These are phyloP conservation scores for Xylaria sp. DNA, from an alignment of 2,329 filamentous ascomycete species.

Conservation along the genomic window DNA sequence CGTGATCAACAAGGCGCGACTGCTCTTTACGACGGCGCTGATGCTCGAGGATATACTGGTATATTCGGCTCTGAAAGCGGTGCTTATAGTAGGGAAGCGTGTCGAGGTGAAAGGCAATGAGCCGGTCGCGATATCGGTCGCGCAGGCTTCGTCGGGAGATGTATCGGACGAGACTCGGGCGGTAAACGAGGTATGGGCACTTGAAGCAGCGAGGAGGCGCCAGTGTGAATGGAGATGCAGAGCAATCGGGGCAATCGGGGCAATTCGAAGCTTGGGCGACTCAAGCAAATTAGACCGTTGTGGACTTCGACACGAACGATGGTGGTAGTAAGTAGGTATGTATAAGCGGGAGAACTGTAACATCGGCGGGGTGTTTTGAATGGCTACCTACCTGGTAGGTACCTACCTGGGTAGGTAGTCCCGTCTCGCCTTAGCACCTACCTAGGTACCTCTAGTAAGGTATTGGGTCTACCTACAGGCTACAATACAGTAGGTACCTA, in stretches of 20 bases:
- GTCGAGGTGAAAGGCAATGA: constrained; percentile 75
- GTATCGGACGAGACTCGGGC: constrained; percentile 63
- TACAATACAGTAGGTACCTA: too few relatives aligned
- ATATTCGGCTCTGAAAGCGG: constrained; percentile 76
- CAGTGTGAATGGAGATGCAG: constrained; percentile 43
- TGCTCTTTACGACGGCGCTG: constrained; percentile 61
- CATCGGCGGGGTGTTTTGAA: background rate
- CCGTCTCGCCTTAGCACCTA: too few relatives aligned
- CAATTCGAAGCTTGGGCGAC: background rate
- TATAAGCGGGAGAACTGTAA: background rate
- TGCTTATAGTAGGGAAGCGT: constrained; percentile 74
- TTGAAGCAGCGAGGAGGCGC: constrained; percentile 52
- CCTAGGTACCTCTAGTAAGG: too few relatives aligned
- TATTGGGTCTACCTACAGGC: too few relatives aligned
- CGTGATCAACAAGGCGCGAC: constrained; percentile 53
- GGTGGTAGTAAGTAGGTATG: too few relatives aligned
- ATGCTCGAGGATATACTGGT: constrained; percentile 71
- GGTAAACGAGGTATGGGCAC: constrained; percentile 48
- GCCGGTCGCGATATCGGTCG: constrained; percentile 66
- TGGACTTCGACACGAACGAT: too few relatives aligned
- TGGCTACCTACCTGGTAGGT: too few relatives aligned
- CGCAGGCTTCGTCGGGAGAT: constrained; percentile 69
- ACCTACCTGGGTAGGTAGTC: too few relatives aligned
- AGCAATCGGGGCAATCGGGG: background rate
- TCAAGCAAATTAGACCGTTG: too few relatives aligned